Base-by-base conservation (phyloP, 495 filamentous ascomycete genomes). In the Penicillium cosmopolitanum region DNA sequence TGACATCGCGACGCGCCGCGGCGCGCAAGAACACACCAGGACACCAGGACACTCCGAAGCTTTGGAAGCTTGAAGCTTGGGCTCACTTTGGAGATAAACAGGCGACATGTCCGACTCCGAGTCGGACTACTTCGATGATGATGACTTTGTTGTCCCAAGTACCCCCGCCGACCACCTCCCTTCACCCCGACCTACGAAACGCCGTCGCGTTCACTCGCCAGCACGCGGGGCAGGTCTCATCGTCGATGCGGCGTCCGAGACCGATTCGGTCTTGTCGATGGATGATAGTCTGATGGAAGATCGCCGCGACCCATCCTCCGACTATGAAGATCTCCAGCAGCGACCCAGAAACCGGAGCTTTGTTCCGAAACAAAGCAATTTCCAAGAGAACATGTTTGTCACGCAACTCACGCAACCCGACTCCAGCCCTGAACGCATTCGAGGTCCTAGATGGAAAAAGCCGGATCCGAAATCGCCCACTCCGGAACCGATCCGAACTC, bases 371-470 rank as follows among this genome's bases (percentile, higher is more conserved):
- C 70, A 75, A 23, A 66, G 60, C 19, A 74, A 67, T 33, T 55
- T 73, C 8, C 76, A 77, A 54, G 74, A 80, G n/a, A 78, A 83
- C 51, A 78, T 82, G 1, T 84, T 82, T 48, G 78, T 82, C 25
- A 83, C 81, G 0, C 81, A 84, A 64, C 70, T 82, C 52, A 81
- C 81, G 1, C 77, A 78, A 54, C 74, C 80, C 11, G 66, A 73
- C 40, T 80, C 81, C 2, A 82, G 80, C 55, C 81, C 81, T 0
- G 82, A 82, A 60, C 61, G 76, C 56, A 80, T 84, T 40, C 78
- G 80, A n/a, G 75, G 76, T 6, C 79, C 80, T n/a, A 70, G 78
- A 35, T 84, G 81, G 81, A 77, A 76, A 55, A 84, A 83, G 51
- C 74, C 79, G 15, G 63, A 64, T 23, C 64, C 69, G 2, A 52